These are phyloP conservation scores for Albatrellus ellisii DNA, from an alignment of 768 basidiomycete genomes.

Conservation along the genomic window DNA sequence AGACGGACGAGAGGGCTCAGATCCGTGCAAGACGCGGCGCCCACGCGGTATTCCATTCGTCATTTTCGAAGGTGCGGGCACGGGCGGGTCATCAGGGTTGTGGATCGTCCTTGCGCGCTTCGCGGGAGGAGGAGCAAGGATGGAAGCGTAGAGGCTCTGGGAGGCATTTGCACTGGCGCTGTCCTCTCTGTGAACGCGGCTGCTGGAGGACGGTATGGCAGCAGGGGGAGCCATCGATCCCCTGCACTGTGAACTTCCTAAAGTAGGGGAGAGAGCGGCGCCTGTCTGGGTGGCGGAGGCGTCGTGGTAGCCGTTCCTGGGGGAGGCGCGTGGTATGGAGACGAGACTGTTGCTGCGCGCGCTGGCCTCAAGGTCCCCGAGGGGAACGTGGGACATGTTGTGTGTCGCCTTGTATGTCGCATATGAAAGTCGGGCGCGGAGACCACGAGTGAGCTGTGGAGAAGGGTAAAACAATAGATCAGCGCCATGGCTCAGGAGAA, in stretches of 20 bases:
- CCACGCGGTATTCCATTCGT: slow-evolving; percentile 16
- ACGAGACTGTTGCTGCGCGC: slow-evolving; percentile 26
- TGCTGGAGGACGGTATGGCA: slow-evolving; percentile 12
- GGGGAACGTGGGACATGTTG: slow-evolving; percentile 50
- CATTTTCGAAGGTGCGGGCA: slow-evolving; percentile 33
- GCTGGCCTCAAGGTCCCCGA: slow-evolving; percentile 63
- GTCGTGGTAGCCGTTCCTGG: slow-evolving; percentile 32
- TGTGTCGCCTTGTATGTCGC: slow-evolving; percentile 76
- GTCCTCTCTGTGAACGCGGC: slow-evolving; percentile 10
- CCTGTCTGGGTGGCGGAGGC: slow-evolving; percentile 34
- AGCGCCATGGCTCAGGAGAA: background rate
- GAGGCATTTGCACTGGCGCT: slow-evolving; percentile 25
- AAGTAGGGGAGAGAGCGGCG: slow-evolving; percentile 21
- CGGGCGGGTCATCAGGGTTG: slow-evolving; percentile 57
- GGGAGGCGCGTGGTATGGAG: slow-evolving; percentile 13
- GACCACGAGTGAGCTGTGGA: slow-evolving; percentile 61
- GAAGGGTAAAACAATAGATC: slow-evolving; percentile 12
- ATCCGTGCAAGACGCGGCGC: slow-evolving; percentile 12
- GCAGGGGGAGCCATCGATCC: slow-evolving; percentile 34
- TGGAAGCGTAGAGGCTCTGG: slow-evolving; percentile 59
- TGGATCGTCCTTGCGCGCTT: slow-evolving; percentile 73
- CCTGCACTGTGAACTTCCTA: slow-evolving; percentile 15
- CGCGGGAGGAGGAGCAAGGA: slow-evolving; percentile 62
- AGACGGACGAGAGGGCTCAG: slow-evolving; percentile 9
- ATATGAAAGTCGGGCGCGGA: slow-evolving; percentile 71